Base-by-base conservation (phyloP, 2,329 filamentous ascomycete genomes). In the Didymella exigua region DNA sequence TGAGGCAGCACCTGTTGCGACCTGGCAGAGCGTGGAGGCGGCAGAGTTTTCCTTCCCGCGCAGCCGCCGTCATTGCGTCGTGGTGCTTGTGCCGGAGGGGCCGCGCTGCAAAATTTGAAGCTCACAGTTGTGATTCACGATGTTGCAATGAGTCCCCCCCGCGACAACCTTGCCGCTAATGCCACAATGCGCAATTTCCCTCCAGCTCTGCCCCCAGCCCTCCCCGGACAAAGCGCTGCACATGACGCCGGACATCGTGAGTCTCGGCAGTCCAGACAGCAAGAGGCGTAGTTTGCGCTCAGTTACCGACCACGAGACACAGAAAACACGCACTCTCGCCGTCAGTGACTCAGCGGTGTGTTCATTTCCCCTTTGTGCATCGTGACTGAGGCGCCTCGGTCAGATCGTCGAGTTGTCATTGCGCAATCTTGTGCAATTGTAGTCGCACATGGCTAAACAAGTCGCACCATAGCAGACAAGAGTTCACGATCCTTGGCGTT, bases 161-260 rank as follows among this genome's bases (percentile, higher is more conserved):
- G 18, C 47, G 52, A 50, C 52, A 47, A 36, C 46, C 41, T 50
- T 36, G 47, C 42, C 29, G 24, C 41, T 24, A 27, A 29, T 46
- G 41, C n/a, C 48, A 29, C 27, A 6, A 24, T 44, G 36, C 36
- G 52, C 36, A 55, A 55, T 50, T 50, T 50, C 41, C 42, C 36
- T 36, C 27, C 46, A 47, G 41, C 46, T 41, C 16, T 44, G 33
- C 33, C 27, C 42, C 26, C 36, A 49, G 44, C 40, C 11, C 14
- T 29, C 46, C 52, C 46, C 42, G 29, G 52, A 50, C 34, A 42
- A 36, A 30, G 33, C 36, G 38, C 21, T 19, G 47, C 60, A 62
- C 69, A 73, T 73, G 71, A 74, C 69, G 69, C 69, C 60, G 67
- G 65, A 52, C 67, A 74, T 74, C 71, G 69, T 72, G 69, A 71